Evolutionary conservation across 352 stramenopile species (phyloP).

Genomic region (Phytophthora hibernalis): DNA sequence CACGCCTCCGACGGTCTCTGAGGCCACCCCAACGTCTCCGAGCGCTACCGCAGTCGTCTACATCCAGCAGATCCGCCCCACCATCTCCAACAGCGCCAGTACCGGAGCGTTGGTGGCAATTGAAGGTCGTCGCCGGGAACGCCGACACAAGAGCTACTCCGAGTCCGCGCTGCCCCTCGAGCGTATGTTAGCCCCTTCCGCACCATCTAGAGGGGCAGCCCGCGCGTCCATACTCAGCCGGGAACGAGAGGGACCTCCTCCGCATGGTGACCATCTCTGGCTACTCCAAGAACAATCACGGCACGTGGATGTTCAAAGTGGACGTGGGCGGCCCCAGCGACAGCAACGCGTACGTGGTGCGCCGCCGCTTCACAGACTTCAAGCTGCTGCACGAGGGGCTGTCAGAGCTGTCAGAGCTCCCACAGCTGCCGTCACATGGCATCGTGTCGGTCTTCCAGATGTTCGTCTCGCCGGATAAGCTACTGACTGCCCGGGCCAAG

Average conservation of each 20-base stretch:
- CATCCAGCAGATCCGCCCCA: slow-evolving; percentile 25
- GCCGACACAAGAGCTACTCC: slow-evolving; percentile 73
- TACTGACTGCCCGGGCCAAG: slow-evolving; percentile 58
- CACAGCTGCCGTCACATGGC: slow-evolving; percentile 67
- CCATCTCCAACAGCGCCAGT: slow-evolving; percentile 28
- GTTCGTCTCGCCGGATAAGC: slow-evolving; percentile 66
- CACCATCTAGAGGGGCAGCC: slow-evolving; percentile 21
- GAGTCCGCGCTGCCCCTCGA: slow-evolving; percentile 63
- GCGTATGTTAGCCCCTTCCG: slow-evolving; percentile 37
- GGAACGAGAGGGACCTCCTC: slow-evolving; percentile 53
- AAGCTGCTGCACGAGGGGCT: slow-evolving; percentile 71
- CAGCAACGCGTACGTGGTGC: slow-evolving; percentile 68
- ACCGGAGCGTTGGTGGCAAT: slow-evolving; percentile 28
- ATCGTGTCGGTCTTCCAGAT: slow-evolving; percentile 75
- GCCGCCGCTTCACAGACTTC: slow-evolving; percentile 80
- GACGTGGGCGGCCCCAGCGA: slow-evolving; percentile 60
- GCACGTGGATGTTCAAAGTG: slow-evolving; percentile 84
- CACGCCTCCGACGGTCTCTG: slow-evolving; percentile 15
- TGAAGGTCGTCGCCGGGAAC: slow-evolving; percentile 26
- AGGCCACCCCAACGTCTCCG: slow-evolving; percentile 13
- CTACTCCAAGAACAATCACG: slow-evolving; percentile 68
- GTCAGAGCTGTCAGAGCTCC: slow-evolving; percentile 43
- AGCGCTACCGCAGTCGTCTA: slow-evolving; percentile 25
- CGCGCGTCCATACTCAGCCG: slow-evolving; percentile 65
- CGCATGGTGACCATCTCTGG: slow-evolving; percentile 65